Evolutionary conservation across 2,329 filamentous ascomycete species (phyloP).

Genomic region (Metarhizium album): DNA sequence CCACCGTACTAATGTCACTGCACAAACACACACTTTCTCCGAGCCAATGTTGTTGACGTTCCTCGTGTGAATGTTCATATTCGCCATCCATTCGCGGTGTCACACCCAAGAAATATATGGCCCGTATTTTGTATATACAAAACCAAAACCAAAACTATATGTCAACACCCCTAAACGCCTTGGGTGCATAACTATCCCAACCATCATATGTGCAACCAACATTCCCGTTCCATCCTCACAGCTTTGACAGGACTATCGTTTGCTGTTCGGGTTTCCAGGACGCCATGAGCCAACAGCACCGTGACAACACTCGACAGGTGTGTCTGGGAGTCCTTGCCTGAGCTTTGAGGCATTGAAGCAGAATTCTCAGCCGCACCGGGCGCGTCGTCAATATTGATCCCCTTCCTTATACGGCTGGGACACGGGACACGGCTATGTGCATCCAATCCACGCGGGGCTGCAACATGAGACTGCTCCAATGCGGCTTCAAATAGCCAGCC

Average conservation of each 20-base stretch:
- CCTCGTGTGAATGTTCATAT: neutral
- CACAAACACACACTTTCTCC: neutral
- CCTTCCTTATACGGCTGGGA: neutral
- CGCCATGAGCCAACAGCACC: neutral
- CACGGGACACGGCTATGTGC: neutral
- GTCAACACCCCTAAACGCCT: neutral
- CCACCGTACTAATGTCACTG: neutral
- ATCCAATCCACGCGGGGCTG: neutral
- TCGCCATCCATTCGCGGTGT: neutral
- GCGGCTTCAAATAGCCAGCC: conserved; percentile 51
- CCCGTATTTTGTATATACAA: neutral
- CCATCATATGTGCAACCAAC: neutral
- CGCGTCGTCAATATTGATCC: neutral
- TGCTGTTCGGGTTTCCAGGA: neutral
- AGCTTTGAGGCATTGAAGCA: neutral
- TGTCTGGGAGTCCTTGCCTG: neutral
- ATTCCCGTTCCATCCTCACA: neutral
- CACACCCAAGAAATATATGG: neutral
- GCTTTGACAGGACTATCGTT: neutral
- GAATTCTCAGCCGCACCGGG: neutral
- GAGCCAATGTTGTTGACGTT: neutral
- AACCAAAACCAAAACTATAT: neutral
- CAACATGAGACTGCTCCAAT: neutral
- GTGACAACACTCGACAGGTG: neutral
- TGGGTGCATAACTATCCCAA: neutral